Base-by-base conservation (phyloP, 805 yeast species). In the Cyberlindnera xishuangbannaensis region DNA sequence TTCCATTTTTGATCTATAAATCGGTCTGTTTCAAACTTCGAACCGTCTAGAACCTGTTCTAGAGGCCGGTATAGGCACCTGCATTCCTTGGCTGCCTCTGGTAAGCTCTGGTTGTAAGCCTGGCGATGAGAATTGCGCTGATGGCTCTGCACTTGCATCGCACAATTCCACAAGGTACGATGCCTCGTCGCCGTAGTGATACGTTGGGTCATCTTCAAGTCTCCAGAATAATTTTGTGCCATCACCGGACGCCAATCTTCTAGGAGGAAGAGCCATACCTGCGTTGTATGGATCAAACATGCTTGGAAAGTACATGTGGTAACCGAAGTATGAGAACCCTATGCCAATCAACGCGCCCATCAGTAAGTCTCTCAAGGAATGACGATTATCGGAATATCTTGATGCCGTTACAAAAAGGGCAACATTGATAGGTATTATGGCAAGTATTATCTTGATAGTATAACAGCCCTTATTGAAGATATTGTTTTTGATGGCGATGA, bases 371-470 rank as follows among this genome's bases (percentile, higher is more conserved):
- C 50, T 18, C 4, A 64, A 31, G 34, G 58, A 64, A 44, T 69
- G 73, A 22, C 73, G 48, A 42, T 68, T 64, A 39, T 69, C 75
- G n/a, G 73, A 64, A n/a, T 63, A 51, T 34, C 74, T 48, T 3
- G 73, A 60, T 15, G 61, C 53, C 0, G 69, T 45, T 3, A 69
- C 59, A 27, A 51, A 46, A 2, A 54, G 30, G 0, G 73, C 64
- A 4, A 60, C 23, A 10, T 52, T 37, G 4, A 61, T 37, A 0
- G 74, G 73, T 3, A 57, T n/a, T 3, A 62, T 28, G 1, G 61
- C 51, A 5, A 58, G 11, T 0, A 65, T 20, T 0, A 58, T 41
- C 31, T 64, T 64, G 31, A 54, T 43, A 7, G 64, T 53, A 6
- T 58, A 47, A 1, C 64, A 63, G 26, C 65, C 47, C 7, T 51